Evolutionary conservation across 2,329 filamentous ascomycete genomes (phyloP).

Genomic region (Penicillium janthinellum): DNA sequence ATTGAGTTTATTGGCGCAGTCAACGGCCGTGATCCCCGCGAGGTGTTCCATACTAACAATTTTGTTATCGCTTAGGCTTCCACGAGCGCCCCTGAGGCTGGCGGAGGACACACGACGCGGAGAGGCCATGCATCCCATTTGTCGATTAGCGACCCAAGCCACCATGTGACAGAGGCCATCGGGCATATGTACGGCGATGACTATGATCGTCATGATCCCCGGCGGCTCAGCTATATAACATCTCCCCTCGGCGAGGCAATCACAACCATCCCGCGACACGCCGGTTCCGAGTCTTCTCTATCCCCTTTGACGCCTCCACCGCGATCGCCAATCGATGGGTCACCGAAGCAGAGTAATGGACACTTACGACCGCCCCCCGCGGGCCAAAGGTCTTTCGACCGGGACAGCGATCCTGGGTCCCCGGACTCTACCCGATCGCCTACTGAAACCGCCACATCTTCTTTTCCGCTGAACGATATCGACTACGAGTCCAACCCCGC

Average conservation of each 20-base stretch:
- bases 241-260: constrained; percentile 50
- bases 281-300: constrained; percentile 30
- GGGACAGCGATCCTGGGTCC: constrained; percentile 55
- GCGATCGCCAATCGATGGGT: constrained; percentile 32
- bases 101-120: constrained; percentile 53
- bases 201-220: constrained; percentile 61
- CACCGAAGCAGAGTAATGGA: constrained; percentile 35
- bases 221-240: constrained; percentile 74
- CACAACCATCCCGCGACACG: constrained; percentile 40
- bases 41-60: constrained; percentile 12
- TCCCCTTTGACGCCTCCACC: constrained; percentile 32
- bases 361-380: constrained; percentile 30
- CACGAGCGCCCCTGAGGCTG: constrained; percentile 43
- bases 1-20: neutral
- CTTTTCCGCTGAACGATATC: constrained; percentile 76
- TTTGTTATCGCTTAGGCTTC: constrained; percentile 39
- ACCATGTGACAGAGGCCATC: constrained; percentile 94
- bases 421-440: constrained; percentile 57
- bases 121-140: constrained; percentile 63
- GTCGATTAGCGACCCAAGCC: constrained; percentile 81
- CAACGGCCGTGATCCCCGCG: neutral
- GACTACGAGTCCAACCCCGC: constrained; percentile 88
- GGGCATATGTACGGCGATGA: constrained; percentile 85
- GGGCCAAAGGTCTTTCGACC: constrained; percentile 36
- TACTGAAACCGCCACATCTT: constrained; percentile 59